These are phyloP conservation scores for Neonectria punicea DNA, from an alignment of 2,329 filamentous ascomycete genomes.

Conservation along the genomic window DNA sequence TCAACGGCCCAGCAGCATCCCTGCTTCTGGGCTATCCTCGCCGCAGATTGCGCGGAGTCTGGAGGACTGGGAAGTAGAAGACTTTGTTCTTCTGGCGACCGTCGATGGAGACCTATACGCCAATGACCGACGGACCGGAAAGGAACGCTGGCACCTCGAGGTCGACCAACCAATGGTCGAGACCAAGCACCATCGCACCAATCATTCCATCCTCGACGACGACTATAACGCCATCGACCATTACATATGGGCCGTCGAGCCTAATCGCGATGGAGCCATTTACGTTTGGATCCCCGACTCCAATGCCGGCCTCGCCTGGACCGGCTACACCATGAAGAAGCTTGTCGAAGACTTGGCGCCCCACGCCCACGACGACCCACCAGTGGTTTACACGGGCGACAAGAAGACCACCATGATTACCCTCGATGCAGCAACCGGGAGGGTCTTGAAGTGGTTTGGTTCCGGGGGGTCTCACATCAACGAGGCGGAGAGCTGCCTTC, in stretches of 20 bases:
- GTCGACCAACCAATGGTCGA: slow-evolving; percentile 90
- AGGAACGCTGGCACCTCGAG: slow-evolving; percentile 85
- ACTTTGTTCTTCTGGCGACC: slow-evolving; percentile 99
- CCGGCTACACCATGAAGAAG: slow-evolving; percentile 82
- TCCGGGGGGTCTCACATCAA: slow-evolving; percentile 75
- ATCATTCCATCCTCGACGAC: slow-evolving; percentile 69
- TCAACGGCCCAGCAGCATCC: slow-evolving; percentile 64
- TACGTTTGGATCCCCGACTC: slow-evolving; percentile 82
- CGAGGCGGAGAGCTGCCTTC: slow-evolving; percentile 79
- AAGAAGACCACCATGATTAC: slow-evolving; percentile 93
- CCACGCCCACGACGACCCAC: slow-evolving; percentile 77
- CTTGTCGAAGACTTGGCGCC: slow-evolving; percentile 86
- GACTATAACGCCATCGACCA: slow-evolving; percentile 78
- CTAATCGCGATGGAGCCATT: slow-evolving; percentile 84
- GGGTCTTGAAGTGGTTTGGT: slow-evolving; percentile 85
- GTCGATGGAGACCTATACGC: slow-evolving; percentile 97
- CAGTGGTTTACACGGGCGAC: slow-evolving; percentile 88
- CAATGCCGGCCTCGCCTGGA: slow-evolving; percentile 69
- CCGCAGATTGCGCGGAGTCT: slow-evolving; percentile 95
- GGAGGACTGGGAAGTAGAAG: slow-evolving; percentile 99
- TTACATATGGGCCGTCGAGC: slow-evolving; percentile 95
- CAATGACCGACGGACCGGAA: slow-evolving; percentile 86
- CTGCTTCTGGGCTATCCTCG: slow-evolving; percentile 76
- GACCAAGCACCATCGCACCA: slow-evolving; percentile 81
- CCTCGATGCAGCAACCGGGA: slow-evolving; percentile 86